Percentiles rank a stretch among this genome's conserved stretches.
phyloP scores from a whole-genome alignment of 2,329 filamentous ascomycete species.

The Cercospora beticola region DNA sequence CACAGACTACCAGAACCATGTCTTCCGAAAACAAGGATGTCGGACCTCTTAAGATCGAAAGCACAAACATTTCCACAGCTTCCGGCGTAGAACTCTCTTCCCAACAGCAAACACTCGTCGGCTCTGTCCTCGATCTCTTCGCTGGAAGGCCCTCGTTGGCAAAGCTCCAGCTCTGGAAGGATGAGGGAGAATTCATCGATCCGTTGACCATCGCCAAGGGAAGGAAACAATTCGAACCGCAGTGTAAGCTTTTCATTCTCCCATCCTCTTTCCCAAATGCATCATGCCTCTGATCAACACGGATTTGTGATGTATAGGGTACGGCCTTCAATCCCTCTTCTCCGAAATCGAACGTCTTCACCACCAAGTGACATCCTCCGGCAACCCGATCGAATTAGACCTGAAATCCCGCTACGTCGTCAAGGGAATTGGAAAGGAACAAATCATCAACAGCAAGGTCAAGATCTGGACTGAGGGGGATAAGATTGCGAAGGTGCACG shows the following conservation, averaged over 20 bases:
- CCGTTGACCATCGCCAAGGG: constrained; percentile 59
- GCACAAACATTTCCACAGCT: constrained; percentile 54
- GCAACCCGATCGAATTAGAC: constrained; percentile 61
- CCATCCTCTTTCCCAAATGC: too few species aligned
- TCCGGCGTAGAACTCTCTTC: constrained; percentile 52
- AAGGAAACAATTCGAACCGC: constrained; percentile 53
- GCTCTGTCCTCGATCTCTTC: constrained; percentile 62
- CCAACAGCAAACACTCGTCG: constrained; percentile 56
- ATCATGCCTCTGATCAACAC: too few species aligned
- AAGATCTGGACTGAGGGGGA: constrained; percentile 47
- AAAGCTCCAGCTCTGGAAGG: constrained; percentile 61
- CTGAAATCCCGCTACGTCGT: constrained; percentile 55
- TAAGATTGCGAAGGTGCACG: constrained; percentile 55
- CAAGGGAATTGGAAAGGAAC: constrained; percentile 54
- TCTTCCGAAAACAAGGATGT: constrained; percentile 3
- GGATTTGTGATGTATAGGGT: constrained; percentile 41
- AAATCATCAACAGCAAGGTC: constrained; percentile 51
- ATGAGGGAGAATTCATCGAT: constrained; percentile 59
- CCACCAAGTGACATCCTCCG: constrained; percentile 54
- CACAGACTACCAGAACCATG: background rate
- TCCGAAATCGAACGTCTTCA: constrained; percentile 56
- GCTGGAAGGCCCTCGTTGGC: constrained; percentile 58
- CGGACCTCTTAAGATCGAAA: constrained; percentile 51
- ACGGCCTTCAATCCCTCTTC: constrained; percentile 61
- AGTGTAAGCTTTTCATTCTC: constrained; percentile 29